A percentile compares a stretch with the other conserved stretches of the same genome.
Evolutionary conservation across 1,284 basidiomycete genomes (phyloP).

Genomic region (Blastosporella zonata): DNA sequence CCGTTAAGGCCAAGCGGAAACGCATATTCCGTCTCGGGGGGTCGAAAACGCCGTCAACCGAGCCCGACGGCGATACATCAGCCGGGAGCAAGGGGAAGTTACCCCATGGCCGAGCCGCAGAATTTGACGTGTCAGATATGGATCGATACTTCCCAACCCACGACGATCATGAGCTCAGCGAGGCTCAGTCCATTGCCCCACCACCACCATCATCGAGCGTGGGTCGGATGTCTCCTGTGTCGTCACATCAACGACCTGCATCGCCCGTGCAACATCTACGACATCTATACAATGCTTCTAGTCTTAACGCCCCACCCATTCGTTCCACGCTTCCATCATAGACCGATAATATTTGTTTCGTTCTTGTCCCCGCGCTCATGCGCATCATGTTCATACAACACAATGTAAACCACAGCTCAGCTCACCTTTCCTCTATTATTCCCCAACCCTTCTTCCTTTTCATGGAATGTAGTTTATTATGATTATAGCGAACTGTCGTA

Average conservation of each 20-base stretch:
- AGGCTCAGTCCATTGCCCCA: conserved; percentile 2
- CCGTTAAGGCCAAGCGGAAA: conserved; percentile 75
- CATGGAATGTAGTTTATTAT: no score
- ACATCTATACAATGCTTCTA: conserved; percentile 5
- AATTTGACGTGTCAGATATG: conserved; percentile 75
- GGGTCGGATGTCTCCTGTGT: conserved; percentile 4
- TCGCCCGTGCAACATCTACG: conserved; percentile 7
- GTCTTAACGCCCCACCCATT: not conserved
- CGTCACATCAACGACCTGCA: not conserved
- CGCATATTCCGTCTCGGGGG: conserved; percentile 68
- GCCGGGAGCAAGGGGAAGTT: conserved; percentile 8
- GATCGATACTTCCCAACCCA: conserved; percentile 69
- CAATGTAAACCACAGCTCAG: no score
- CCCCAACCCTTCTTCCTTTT: no score
- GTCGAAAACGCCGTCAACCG: conserved; percentile 26
- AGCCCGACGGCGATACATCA: conserved; percentile 5
- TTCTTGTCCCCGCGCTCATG: no score
- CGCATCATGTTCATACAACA: no score
- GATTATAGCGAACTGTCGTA: no score
- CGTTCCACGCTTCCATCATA: not conserved
- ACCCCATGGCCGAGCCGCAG: conserved; percentile 1
- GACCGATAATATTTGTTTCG: not conserved
- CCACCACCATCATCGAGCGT: conserved; percentile 31
- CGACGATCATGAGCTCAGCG: conserved; percentile 28
- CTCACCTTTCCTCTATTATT: no score